These are phyloP conservation scores for Colletotrichum simmondsii DNA, from an alignment of 2,329 filamentous ascomycete species.

Conservation along the genomic window DNA sequence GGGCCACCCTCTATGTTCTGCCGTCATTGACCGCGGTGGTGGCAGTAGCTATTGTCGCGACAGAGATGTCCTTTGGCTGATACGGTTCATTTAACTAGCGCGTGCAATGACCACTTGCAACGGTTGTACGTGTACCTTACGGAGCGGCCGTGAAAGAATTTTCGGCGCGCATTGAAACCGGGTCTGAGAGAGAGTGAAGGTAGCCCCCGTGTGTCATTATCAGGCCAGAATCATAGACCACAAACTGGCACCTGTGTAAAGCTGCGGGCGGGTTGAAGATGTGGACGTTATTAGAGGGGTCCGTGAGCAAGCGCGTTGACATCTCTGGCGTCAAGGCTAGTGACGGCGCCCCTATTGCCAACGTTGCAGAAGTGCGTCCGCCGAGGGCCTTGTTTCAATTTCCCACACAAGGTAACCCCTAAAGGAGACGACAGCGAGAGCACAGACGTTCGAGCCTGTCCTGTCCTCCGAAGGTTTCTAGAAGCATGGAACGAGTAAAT, in stretches of 20 bases:
- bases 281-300: slow-evolving; percentile 4
- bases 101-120: slow-evolving; percentile 21
- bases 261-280: slow-evolving; percentile 9
- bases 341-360: slow-evolving; percentile 18
- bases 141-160: slow-evolving; percentile 24
- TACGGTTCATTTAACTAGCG: slow-evolving; percentile 29
- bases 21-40: neutral
- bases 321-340: slow-evolving; percentile 13
- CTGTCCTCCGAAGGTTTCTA: slow-evolving; percentile 29
- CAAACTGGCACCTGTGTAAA: slow-evolving; percentile 18
- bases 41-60: neutral
- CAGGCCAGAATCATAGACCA: slow-evolving; percentile 21
- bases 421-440: slow-evolving; percentile 33
- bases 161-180: slow-evolving; percentile 28
- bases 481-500: slow-evolving; percentile 29
- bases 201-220: slow-evolving; percentile 24
- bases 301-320: slow-evolving; percentile 17
- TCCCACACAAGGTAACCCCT: slow-evolving; percentile 25
- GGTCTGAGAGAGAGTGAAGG: slow-evolving; percentile 7
- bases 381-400: slow-evolving; percentile 33
- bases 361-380: slow-evolving; percentile 29
- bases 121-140: neutral
- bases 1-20: no score
- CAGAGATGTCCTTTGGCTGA: slow-evolving; percentile 12
- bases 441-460: slow-evolving; percentile 23